Evolutionary conservation across 805 yeast genomes (phyloP), one percentile per base, ranked within the genome.

Genomic region (Metschnikowia proteae): DNA sequence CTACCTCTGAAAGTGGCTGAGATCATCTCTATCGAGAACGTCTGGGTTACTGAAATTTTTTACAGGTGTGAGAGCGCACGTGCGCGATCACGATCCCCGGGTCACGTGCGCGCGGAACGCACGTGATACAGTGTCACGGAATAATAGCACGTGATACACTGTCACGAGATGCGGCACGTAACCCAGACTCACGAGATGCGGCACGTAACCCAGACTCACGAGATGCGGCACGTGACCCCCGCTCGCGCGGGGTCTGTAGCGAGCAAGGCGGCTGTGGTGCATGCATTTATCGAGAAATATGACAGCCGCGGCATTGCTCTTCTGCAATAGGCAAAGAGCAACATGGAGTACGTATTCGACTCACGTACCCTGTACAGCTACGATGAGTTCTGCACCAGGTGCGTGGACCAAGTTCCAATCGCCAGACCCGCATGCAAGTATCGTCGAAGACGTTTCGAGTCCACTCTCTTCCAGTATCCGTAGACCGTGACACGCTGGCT

Each of bases 11-110:
- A 13, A 9, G 27, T 13, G 9, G 25, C 27, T 30, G 41, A 41
- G 41, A 50, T 46, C 55, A 53, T 46, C 34, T 31, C 22, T 34
- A 31, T 29, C 33, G 36, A 9, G 42, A n/a, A 3, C 13, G 13
- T 7, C 31, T 10, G 10, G 32, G 9, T 10, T 8, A 23, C 13
- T 9, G 26, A 42, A 42, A 42, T 26, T 32, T 42, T 42, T 42
- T 34, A 29, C 38, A 5, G 26, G 45, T 10, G 31, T 7, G 38
- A 13, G 27, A 11, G 32, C 26, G 37, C 37, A 41, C 44, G 37
- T 32, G 37, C 30, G 4, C 29, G 10, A 4, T 4, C 38, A 42
- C 38, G 45, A 13, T 34, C 13, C 22, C 5, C 6, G 27, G 2
- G 23, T 36, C 38, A 36, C 38, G 6, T 36, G 38, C 27, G 29